phyloP scores from a whole-genome alignment of 2,329 filamentous ascomycete species.

The Hymenoscyphus infarciens region DNA sequence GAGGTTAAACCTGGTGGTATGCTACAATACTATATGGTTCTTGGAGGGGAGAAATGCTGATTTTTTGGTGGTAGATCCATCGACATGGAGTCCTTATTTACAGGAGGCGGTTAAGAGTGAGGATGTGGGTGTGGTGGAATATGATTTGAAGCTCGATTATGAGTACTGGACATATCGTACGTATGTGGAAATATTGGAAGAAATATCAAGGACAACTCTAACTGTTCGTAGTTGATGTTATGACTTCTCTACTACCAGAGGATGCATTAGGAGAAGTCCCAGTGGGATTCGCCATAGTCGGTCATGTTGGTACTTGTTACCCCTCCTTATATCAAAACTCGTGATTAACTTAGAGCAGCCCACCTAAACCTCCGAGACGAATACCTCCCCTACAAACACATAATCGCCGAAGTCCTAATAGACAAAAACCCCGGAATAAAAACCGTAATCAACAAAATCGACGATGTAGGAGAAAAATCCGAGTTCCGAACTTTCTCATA shows the following conservation, averaged over 20 bases:
- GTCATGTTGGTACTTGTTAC: conserved; percentile 67
- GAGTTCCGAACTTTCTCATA: conserved; percentile 91
- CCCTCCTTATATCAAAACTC: conserved; percentile 2
- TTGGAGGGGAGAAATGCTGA: neutral
- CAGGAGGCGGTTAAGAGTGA: conserved; percentile 64
- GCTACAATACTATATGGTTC: neutral
- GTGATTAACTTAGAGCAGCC: conserved; percentile 45
- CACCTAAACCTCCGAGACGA: conserved; percentile 85
- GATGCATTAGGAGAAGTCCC: conserved; percentile 78
- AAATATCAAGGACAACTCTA: conserved; percentile 6
- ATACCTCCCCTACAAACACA: conserved; percentile 78
- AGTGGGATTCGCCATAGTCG: conserved; percentile 80
- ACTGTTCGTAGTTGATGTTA: conserved; percentile 57
- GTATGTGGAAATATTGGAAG: conserved; percentile 26
- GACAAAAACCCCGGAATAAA: conserved; percentile 82
- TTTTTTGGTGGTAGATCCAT: conserved; percentile 48
- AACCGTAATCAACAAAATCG: conserved; percentile 95
- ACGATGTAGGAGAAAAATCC: conserved; percentile 80
- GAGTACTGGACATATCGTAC: conserved; percentile 80
- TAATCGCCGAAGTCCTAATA: conserved; percentile 80
- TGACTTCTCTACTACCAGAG: conserved; percentile 75
- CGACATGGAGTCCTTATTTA: conserved; percentile 73
- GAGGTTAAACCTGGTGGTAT: conserved; percentile 50
- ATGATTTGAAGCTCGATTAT: conserved; percentile 74
- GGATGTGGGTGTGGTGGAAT: conserved; percentile 70